Percentiles rank a stretch among this genome's conserved stretches.
phyloP scores from a whole-genome alignment of 2,329 filamentous ascomycete genomes.

The Endothia cerciana region DNA sequence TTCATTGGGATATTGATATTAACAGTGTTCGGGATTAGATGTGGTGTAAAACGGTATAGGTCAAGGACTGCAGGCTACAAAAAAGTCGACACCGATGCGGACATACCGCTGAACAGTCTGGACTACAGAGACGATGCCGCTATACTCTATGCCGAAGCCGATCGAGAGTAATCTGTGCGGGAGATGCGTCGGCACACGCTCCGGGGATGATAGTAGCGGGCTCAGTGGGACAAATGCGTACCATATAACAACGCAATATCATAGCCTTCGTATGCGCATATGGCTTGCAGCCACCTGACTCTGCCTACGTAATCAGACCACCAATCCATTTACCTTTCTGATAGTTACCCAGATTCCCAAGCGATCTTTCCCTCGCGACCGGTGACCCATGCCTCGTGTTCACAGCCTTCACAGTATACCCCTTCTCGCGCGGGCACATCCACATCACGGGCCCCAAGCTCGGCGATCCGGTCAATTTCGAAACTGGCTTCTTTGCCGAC shows the following conservation, averaged over 20 bases:
- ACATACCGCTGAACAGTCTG: slow-evolving; percentile 20
- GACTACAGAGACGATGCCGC: slow-evolving; percentile 4
- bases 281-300: too few species aligned
- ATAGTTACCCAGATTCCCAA: slow-evolving; percentile 41
- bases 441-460: slow-evolving; percentile 51
- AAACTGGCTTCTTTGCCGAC: slow-evolving; percentile 55
- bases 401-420: slow-evolving; percentile 14
- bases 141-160: neutral
- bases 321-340: slow-evolving; percentile 43
- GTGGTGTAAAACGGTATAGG: neutral
- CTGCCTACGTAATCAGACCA: too few species aligned
- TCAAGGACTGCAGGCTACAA: slow-evolving; percentile 28
- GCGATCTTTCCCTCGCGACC: slow-evolving; percentile 6
- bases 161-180: neutral
- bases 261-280: too few species aligned
- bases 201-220: too few species aligned
- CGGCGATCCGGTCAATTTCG: slow-evolving; percentile 50
- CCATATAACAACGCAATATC: too few species aligned
- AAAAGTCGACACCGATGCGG: slow-evolving; percentile 8
- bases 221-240: too few species aligned
- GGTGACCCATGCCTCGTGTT: slow-evolving; percentile 14
- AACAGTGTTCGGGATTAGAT: slow-evolving; percentile 11
- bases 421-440: slow-evolving; percentile 21
- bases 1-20: slow-evolving; percentile 26
- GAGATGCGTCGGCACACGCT: too few species aligned